Evolutionary conservation across 768 basidiomycete genomes (phyloP), one percentile per base, ranked within the genome.

Genomic region (Boletus pseudo-olivaceus): DNA sequence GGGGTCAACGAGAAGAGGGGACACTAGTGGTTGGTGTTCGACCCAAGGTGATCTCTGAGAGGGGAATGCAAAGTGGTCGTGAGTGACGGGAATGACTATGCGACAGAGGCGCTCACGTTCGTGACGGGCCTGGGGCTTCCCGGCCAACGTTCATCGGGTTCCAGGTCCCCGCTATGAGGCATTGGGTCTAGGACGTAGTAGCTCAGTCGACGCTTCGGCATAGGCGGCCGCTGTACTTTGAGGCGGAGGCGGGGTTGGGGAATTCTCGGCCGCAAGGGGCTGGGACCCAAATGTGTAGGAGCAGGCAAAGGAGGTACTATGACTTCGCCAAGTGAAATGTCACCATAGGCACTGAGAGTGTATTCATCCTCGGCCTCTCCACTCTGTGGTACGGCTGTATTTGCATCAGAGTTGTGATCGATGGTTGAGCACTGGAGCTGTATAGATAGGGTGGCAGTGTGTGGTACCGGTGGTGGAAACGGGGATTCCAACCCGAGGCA

Each of bases 341-440:
- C 77, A 8, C 81, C 79, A 38, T 70, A 80, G 12, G 69, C 75
- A 27, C 65, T 70, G 40, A 82, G 58, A 0, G 72, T 75, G 57
- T 79, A 60, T 53, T 74, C 71, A 17, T 76, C 72, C 9, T 77
- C 71, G 1, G 20, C 27, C 23, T 60, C 58, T 49, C 5, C 41
- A 19, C 26, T 32, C 5, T 43, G 47, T 40, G 40, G 27, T 20
- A 37, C 9, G 23, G 17, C 7, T 12, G 26, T 38, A 10, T 8
- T 7, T 10, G 43, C 15, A 23, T 58, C 48, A 2, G 23, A n/a
- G 30, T 53, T 39, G n/a, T n/a, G 12, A 34, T 51, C n/a, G 10
- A 29, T 17, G 32, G 12, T 3, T 7, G 57, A 38, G 23, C 23
- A 23, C 19, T 40, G 38, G 34, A 40, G 17, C 7, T 23, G 53